Percentiles rank a stretch among this genome's conserved stretches.
These are phyloP conservation scores for Saccharomycopsis lassenensis DNA, from an alignment of 805 yeast genomes.

Conservation along the genomic window DNA sequence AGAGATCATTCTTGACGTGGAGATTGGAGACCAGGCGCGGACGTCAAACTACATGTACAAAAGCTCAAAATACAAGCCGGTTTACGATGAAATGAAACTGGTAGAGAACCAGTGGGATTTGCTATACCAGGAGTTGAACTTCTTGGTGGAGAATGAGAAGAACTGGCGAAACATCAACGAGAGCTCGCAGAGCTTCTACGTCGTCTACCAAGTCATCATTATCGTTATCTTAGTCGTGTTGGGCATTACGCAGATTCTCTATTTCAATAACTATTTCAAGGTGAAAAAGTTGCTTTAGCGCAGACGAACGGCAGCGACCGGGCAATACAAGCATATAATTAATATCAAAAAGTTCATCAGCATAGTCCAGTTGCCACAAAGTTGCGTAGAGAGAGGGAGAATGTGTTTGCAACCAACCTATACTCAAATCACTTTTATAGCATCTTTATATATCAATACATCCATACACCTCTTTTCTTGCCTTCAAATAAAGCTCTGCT, in stretches of 20 bases:
- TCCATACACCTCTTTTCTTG: too few species aligned
- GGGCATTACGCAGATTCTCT: conserved; percentile 16
- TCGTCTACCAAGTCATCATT: conserved; percentile 11
- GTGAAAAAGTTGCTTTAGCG: conserved; percentile 8
- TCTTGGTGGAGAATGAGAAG: conserved; percentile 17
- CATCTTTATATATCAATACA: too few species aligned
- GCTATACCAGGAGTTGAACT: conserved; percentile 7
- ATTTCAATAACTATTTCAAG: conserved; percentile 9
- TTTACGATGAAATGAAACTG: conserved; percentile 2
- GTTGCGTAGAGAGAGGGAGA: too few species aligned
- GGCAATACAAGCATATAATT: too few species aligned
- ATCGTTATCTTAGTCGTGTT: conserved; percentile 13
- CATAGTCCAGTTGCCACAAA: too few species aligned
- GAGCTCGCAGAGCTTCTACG: conserved; percentile 12
- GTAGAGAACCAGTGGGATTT: conserved; percentile 3
- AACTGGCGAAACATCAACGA: conserved; percentile 20
- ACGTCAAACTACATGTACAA: conserved; percentile 8
- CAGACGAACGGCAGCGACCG: too few species aligned
- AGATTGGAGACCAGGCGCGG: conserved; percentile 10
- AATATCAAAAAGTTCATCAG: too few species aligned
- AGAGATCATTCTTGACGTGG: conserved; percentile 19
- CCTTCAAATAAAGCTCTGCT: too few species aligned
- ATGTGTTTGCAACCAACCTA: too few species aligned
- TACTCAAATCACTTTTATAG: too few species aligned
- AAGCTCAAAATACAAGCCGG: conserved; percentile 13